Conservation (phyloP, 352 stramenopile genomes). For the Aphanomyces invadans region DNA sequence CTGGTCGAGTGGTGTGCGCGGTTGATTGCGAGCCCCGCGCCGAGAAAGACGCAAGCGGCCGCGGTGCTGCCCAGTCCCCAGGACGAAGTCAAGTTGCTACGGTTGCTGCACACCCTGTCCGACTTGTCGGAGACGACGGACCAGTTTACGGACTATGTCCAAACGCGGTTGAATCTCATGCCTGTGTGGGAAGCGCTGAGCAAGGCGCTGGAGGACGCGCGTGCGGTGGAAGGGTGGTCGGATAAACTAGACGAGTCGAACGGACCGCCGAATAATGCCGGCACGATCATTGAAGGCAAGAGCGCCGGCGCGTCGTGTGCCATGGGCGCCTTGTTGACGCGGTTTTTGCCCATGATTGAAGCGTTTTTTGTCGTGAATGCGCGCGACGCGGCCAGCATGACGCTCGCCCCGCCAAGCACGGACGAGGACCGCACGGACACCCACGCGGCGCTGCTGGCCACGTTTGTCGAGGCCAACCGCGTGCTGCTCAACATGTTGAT, state of each 20-base stretch:
- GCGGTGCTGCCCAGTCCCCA: slow-evolving; percentile 70
- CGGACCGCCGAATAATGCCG: background rate
- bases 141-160: slow-evolving; percentile 67
- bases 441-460: slow-evolving; percentile 63
- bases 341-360: slow-evolving; percentile 97
- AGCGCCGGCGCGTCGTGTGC: slow-evolving; percentile 79
- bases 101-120: slow-evolving; percentile 93
- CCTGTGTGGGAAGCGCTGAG: slow-evolving; percentile 72
- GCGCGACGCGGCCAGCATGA: slow-evolving; percentile 74
- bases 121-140: slow-evolving; percentile 65
- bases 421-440: slow-evolving; percentile 37
- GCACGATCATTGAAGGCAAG: slow-evolving; percentile 81
- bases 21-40: too few species aligned
- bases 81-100: slow-evolving; percentile 93
- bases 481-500: slow-evolving; percentile 97
- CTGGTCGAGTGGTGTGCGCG: slow-evolving; percentile 53
- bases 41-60: too few species aligned
- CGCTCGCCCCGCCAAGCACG: slow-evolving; percentile 51
- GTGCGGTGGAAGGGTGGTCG: slow-evolving; percentile 65
- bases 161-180: slow-evolving; percentile 49
- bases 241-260: slow-evolving; percentile 42
- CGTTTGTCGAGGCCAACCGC: slow-evolving; percentile 94
- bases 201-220: slow-evolving; percentile 59
- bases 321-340: slow-evolving; percentile 91
- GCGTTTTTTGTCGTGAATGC: slow-evolving; percentile 98